phyloP scores from a whole-genome alignment of 2,329 filamentous ascomycete species.

The Aspergillus spinulosporus region DNA sequence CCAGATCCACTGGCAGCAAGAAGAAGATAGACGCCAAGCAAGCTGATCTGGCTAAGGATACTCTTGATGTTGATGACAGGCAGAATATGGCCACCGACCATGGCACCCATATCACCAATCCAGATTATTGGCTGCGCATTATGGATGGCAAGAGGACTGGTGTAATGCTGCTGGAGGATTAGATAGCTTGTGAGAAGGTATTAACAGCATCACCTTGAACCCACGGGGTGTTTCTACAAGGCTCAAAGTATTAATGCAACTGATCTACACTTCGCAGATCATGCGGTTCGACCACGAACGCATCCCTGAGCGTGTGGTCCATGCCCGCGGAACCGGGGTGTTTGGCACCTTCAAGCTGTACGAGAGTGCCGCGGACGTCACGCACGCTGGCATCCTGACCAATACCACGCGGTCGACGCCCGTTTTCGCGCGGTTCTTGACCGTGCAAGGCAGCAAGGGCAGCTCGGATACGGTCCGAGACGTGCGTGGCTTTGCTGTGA shows the following conservation, averaged over 20 bases:
- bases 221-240: no score
- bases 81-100: no score
- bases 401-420: conserved; percentile 66
- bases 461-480: conserved; percentile 79
- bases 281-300: conserved; percentile 71
- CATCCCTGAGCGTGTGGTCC: conserved; percentile 68
- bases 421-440: conserved; percentile 74
- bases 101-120: conserved; percentile 55
- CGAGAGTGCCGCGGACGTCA: conserved; percentile 64
- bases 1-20: no score
- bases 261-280: no score
- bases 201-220: conserved; percentile 29
- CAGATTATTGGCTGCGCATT: conserved; percentile 75
- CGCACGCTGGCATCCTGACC: conserved; percentile 63
- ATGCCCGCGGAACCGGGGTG: conserved; percentile 64
- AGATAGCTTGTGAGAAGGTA: conserved; percentile 70
- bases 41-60: no score
- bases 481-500: conserved; percentile 75
- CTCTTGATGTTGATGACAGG: no score
- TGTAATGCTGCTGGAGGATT: conserved; percentile 69
- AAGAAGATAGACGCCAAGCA: no score
- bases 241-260: no score
- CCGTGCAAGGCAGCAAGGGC: conserved; percentile 71
- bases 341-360: conserved; percentile 67
- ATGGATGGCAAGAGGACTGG: conserved; percentile 64